Conservation (phyloP, 2,329 filamentous ascomycete species). For the Fusarium goolgardi region DNA sequence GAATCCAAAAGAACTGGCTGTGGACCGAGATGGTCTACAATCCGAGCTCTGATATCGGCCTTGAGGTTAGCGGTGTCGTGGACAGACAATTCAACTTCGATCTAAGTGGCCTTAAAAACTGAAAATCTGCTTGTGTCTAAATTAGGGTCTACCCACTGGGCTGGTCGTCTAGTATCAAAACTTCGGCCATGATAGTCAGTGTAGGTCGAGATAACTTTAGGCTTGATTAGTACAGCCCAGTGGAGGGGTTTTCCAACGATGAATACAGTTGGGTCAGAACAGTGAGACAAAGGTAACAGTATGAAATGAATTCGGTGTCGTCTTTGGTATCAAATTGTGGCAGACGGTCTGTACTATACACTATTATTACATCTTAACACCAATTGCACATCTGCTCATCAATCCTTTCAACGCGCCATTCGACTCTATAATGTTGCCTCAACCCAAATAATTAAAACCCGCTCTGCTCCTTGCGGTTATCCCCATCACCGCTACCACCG, state of each 20-base stretch:
- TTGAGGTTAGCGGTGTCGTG: not conserved
- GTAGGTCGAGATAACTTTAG: not conserved
- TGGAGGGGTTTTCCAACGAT: not conserved
- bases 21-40: not conserved
- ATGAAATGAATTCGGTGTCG: not conserved
- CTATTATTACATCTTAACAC: slow-evolving; percentile 23
- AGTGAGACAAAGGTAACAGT: not conserved
- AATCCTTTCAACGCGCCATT: slow-evolving; percentile 1
- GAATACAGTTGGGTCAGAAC: not conserved
- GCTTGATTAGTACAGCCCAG: not conserved
- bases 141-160: not conserved
- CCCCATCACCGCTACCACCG: slow-evolving; percentile 42
- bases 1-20: not conserved
- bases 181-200: not conserved
- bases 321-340: slow-evolving; percentile 9
- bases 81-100: not conserved
- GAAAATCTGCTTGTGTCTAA: not conserved
- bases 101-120: not conserved
- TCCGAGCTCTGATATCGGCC: not conserved
- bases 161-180: not conserved
- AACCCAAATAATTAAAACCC: slow-evolving; percentile 57
- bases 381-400: not conserved
- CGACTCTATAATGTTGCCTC: not conserved
- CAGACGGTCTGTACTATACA: slow-evolving; percentile 21
- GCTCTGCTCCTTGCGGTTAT: slow-evolving; percentile 62